phyloP scores from a whole-genome alignment of 2,329 filamentous ascomycete genomes.

The Diaporthe nobilis region DNA sequence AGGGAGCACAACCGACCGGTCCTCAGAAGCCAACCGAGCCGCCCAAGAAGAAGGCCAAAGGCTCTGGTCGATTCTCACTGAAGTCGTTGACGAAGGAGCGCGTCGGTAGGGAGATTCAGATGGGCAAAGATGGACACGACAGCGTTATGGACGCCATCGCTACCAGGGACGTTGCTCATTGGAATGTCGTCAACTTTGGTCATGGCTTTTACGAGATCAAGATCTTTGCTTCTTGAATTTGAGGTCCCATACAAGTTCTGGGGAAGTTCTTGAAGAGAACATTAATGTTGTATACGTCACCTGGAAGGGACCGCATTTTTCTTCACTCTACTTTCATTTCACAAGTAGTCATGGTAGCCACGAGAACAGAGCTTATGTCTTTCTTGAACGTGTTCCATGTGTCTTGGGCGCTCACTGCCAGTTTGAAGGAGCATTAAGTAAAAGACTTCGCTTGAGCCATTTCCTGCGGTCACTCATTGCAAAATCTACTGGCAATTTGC shows the following conservation, averaged over 20 bases:
- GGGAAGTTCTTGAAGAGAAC: background rate
- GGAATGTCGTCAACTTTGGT: constrained; percentile 33
- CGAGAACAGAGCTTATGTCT: no score
- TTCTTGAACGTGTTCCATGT: no score
- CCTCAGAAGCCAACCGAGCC: background rate
- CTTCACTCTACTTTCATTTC: background rate
- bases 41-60: constrained; percentile 29
- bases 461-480: no score
- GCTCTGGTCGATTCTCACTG: constrained; percentile 28
- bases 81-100: constrained; percentile 26
- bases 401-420: no score
- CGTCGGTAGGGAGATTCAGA: constrained; percentile 27
- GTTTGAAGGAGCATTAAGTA: no score
- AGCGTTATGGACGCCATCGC: constrained; percentile 34
- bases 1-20: background rate
- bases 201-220: constrained; percentile 16
- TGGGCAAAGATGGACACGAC: constrained; percentile 28
- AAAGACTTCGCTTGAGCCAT: no score
- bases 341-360: background rate
- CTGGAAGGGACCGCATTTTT: background rate
- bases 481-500: no score
- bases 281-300: background rate
- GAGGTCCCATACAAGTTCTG: no score
- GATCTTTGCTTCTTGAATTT: background rate
- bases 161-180: constrained; percentile 26